phyloP scores from a whole-genome alignment of 2,329 filamentous ascomycete species.

The Aspergillus texensis region DNA sequence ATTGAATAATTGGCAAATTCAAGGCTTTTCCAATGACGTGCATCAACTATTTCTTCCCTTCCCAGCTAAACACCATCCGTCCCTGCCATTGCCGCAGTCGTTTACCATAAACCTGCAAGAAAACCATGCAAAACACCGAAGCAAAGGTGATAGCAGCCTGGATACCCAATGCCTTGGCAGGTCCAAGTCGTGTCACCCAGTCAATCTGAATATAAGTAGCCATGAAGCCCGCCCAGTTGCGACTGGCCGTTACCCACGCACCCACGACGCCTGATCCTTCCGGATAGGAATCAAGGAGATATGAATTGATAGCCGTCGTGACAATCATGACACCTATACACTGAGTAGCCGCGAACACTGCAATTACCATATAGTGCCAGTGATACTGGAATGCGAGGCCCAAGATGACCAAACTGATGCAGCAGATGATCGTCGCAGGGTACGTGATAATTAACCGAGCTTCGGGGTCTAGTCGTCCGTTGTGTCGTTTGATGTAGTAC shows the following conservation, averaged over 20 bases:
- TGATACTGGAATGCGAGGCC: conserved; percentile 51
- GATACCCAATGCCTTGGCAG: conserved; percentile 48
- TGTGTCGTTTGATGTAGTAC: conserved; percentile 50
- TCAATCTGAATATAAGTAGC: conserved; percentile 48
- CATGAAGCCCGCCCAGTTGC: conserved; percentile 53
- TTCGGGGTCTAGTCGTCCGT: conserved; percentile 58
- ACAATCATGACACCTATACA: conserved; percentile 59
- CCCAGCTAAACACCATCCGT: conserved; percentile 22
- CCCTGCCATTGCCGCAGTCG: conserved; percentile 38
- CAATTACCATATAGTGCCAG: conserved; percentile 54
- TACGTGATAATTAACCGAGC: conserved; percentile 55
- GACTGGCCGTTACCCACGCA: conserved; percentile 54
- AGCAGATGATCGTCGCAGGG: conserved; percentile 32
- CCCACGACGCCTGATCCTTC: conserved; percentile 6
- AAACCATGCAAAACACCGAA: conserved; percentile 37
- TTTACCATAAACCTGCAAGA: conserved; percentile 41
- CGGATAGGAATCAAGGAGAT: conserved; percentile 56
- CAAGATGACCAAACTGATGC: conserved; percentile 40
- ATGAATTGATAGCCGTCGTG: conserved; percentile 54
- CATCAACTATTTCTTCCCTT: neutral
- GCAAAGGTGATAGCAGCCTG: conserved; percentile 46
- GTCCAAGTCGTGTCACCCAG: conserved; percentile 51
- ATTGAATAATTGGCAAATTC: too few relatives aligned
- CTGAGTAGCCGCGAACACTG: conserved; percentile 54
- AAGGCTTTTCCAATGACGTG: neutral